Base-by-base conservation (phyloP, 371 early-diverging fungal genomes). In the Mortierella sp. region DNA sequence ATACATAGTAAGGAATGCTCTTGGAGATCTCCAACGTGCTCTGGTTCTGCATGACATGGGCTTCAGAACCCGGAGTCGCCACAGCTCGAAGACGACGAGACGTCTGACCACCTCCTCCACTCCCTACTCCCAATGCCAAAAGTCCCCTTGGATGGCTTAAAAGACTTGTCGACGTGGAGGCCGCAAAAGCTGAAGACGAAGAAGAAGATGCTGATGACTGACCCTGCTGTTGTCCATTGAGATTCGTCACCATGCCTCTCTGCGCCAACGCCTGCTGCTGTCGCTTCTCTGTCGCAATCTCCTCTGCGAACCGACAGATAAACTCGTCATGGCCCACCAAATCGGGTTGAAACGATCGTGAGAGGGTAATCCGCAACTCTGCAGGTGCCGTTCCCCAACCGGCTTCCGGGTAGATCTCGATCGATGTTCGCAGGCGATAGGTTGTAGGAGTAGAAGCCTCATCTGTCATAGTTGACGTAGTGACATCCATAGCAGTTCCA, bases 261-360 rank as follows among this genome's bases (percentile, higher is more conserved):
- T 68, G 68, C 11, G 21, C 6, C 24, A 68, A 38, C 21, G 68
- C 68, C 42, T 72, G 63, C 73, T 75, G 71, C 45, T 77, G 80
- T 31, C 82, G 82, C 24, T 79, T 75, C 38, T 86, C 80, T 13
- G 74, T 76, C 19, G 65, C 78, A 58, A 86, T 57, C 34, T 80
- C 87, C 44, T 86, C 83, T 16, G 87, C 87, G 57, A 86, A 86
- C n/a, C 87, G 78, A 54, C 87, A 86, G 28, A 86, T 86, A 72
- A 86, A 86, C 74, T 86, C 87, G 34, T 86, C 87, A 47, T 86
- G 87, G 3, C 83, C 87, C 4, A 78, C 78, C 54, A 86, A 63
- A 70, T 86, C 87, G 13, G 87, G 83, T n/a, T 72, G 82, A 34
- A 86, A 86, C 11, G 87, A 80, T 0, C 87, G 65, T 11, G 87